Base-by-base conservation (phyloP, 2,329 filamentous ascomycete species). In the Hypocrella siamensis region DNA sequence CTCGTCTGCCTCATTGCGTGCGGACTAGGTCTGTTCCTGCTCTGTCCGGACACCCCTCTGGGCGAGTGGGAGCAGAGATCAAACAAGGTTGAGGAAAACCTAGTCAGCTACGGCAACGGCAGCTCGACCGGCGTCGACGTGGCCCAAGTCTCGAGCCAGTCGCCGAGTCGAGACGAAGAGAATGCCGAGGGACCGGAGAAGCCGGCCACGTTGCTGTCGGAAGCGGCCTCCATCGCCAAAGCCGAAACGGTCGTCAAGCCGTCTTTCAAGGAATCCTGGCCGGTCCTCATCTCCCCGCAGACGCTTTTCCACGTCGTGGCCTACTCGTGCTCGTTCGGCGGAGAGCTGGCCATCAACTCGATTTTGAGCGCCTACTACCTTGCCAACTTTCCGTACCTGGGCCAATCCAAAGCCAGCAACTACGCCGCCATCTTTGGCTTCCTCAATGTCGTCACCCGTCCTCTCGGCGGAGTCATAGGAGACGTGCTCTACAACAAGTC, bases 21-120 rank as follows among this genome's bases (percentile, higher is more conserved):
- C 6, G 80, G 75, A 10, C 44, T 80, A n/a, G 57, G 62, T 12
- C 76, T 93, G 57, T 53, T 92, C 4, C 48, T 84, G 17, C 57
- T 82, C 11, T 86, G 81, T 46, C 73, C 80, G 2, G 85, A 94
- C 47, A 86, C 82, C 0, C 85, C 85, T 0, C 79, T 73, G 1
- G 85, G 86, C 21, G 75, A 72, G 40, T 93, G 85, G 85, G 68
- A 70, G 6, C 77, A 88, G 25, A 73, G 83, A 19, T 64, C 73
- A 31, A 57, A 70, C 27, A 67, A 64, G 39, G 62, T 67, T 2
- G 58, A 69, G 34, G 62, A 68, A 40, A 67, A 63, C 50, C 58
- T 67, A 31, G 58, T 56, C 30, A 52, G 54, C 11, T 62, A 69
- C 43, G 54, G 58, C 8, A 43, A 61, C 19, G 42, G 45, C 9